phyloP scores from a whole-genome alignment of 495 filamentous ascomycete genomes.

The Ramalina intermedia region DNA sequence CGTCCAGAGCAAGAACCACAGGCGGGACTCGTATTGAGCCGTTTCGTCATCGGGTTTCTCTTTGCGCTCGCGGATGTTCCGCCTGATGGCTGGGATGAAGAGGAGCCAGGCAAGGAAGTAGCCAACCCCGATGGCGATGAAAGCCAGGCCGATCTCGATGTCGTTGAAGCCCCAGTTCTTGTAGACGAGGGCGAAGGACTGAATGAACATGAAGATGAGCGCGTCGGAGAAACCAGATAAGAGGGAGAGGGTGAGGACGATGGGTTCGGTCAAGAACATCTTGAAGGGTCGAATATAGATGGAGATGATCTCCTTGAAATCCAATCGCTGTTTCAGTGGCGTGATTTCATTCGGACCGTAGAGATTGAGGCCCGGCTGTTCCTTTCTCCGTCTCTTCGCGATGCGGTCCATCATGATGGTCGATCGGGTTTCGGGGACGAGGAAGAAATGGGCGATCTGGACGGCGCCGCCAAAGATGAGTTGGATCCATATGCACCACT shows the following conservation, averaged over 20 bases:
- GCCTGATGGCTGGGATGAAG: slow-evolving; percentile 39
- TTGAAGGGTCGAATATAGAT: slow-evolving; percentile 46
- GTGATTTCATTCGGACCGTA: slow-evolving; percentile 51
- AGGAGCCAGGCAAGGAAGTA: slow-evolving; percentile 43
- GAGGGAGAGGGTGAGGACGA: slow-evolving; percentile 42
- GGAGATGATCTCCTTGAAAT: slow-evolving; percentile 36
- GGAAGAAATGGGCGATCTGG: slow-evolving; percentile 34
- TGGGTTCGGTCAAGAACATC: slow-evolving; percentile 48
- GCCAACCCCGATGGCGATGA: slow-evolving; percentile 44
- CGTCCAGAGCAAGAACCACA: slow-evolving; percentile 43
- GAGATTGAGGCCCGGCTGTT: slow-evolving; percentile 37
- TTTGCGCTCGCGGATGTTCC: slow-evolving; percentile 33
- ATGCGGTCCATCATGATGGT: slow-evolving; percentile 46
- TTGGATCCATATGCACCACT: slow-evolving; percentile 46
- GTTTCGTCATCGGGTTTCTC: slow-evolving; percentile 37
- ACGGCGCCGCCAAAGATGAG: slow-evolving; percentile 44
- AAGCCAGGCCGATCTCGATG: slow-evolving; percentile 36
- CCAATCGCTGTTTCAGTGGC: slow-evolving; percentile 43
- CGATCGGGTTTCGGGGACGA: slow-evolving; percentile 44
- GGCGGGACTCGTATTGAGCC: slow-evolving; percentile 45
- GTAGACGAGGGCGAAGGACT: slow-evolving; percentile 45
- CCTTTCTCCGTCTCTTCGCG: slow-evolving; percentile 38
- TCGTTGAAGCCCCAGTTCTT: slow-evolving; percentile 41
- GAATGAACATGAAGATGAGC: slow-evolving; percentile 54
- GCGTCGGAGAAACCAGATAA: slow-evolving; percentile 49